These are phyloP conservation scores for Apiotrichum akiyoshidainum DNA, from an alignment of 1,284 basidiomycete genomes.

Conservation along the genomic window DNA sequence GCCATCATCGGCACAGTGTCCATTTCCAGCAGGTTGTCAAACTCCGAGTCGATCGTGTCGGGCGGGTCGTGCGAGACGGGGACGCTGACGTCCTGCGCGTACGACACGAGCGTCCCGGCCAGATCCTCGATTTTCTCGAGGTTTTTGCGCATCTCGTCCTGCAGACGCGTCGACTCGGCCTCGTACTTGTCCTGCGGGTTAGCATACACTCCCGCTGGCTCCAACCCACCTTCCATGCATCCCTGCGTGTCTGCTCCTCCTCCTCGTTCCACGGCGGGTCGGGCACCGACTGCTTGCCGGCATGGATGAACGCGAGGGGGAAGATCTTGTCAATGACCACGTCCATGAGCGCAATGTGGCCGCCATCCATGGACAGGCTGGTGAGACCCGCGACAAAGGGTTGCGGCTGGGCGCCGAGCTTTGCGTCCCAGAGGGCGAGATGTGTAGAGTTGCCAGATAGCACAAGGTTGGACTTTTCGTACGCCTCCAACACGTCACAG, in stretches of 20 bases:
- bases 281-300: slow-evolving; percentile 56
- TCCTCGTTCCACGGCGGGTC: slow-evolving; percentile 65
- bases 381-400: slow-evolving; percentile 69
- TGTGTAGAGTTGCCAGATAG: slow-evolving; percentile 81
- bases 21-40: slow-evolving; percentile 39
- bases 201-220: not conserved
- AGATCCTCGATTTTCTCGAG: slow-evolving; percentile 36
- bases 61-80: slow-evolving; percentile 5
- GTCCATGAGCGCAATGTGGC: slow-evolving; percentile 71
- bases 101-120: slow-evolving; percentile 18
- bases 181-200: slow-evolving; percentile 35
- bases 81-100: slow-evolving; percentile 25
- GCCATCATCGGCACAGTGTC: slow-evolving; percentile 44
- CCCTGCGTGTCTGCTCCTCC: slow-evolving; percentile 63
- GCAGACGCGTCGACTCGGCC: slow-evolving; percentile 34
- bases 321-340: slow-evolving; percentile 65
- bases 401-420: slow-evolving; percentile 67
- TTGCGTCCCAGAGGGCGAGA: slow-evolving; percentile 80
- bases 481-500: slow-evolving; percentile 76
- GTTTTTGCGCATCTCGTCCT: slow-evolving; percentile 33
- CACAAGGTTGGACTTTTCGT: slow-evolving; percentile 62
- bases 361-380: slow-evolving; percentile 78
- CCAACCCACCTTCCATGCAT: slow-evolving; percentile 65
- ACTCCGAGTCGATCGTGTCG: slow-evolving; percentile 29
- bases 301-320: slow-evolving; percentile 50